Evolutionary conservation across 179 eudicot genomes (phyloP).

Genomic region (Gypsophila paniculata): DNA sequence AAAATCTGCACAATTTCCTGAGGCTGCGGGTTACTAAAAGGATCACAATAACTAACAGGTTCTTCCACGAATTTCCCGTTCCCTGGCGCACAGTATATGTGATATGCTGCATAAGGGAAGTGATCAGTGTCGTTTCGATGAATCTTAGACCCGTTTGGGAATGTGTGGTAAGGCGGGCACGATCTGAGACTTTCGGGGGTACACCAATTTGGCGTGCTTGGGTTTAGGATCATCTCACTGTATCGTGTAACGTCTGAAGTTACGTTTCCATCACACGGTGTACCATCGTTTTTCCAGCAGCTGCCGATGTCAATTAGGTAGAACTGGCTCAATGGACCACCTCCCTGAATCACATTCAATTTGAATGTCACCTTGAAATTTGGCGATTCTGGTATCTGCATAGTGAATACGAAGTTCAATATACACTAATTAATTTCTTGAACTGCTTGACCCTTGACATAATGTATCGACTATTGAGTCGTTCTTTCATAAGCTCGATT

Average conservation of each 20-base stretch:
- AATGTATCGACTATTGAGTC: too few species aligned
- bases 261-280: constrained; percentile 50
- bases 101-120: constrained; percentile 58
- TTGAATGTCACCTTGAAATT: constrained; percentile 50
- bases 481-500: too few species aligned
- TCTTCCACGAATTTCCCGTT: constrained; percentile 41
- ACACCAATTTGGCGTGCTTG: constrained; percentile 39
- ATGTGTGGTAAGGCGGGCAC: constrained; percentile 59
- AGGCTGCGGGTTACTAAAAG: constrained; percentile 59
- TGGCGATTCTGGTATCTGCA: constrained; percentile 53
- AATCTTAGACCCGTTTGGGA: constrained; percentile 35
- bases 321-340: constrained; percentile 48
- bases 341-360: constrained; percentile 38
- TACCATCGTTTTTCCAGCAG: constrained; percentile 72
- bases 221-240: constrained; percentile 67
- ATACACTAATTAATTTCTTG: not conserved
- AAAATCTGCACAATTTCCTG: constrained; percentile 62
- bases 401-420: not conserved
- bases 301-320: constrained; percentile 66
- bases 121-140: constrained; percentile 34
- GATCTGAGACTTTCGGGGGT: not conserved
- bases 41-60: constrained; percentile 43
- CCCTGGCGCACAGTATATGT: constrained; percentile 56
- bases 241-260: constrained; percentile 54
- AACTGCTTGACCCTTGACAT: not conserved